Conservation (phyloP, 768 basidiomycete genomes). For the Coprinellus micaceus region DNA sequence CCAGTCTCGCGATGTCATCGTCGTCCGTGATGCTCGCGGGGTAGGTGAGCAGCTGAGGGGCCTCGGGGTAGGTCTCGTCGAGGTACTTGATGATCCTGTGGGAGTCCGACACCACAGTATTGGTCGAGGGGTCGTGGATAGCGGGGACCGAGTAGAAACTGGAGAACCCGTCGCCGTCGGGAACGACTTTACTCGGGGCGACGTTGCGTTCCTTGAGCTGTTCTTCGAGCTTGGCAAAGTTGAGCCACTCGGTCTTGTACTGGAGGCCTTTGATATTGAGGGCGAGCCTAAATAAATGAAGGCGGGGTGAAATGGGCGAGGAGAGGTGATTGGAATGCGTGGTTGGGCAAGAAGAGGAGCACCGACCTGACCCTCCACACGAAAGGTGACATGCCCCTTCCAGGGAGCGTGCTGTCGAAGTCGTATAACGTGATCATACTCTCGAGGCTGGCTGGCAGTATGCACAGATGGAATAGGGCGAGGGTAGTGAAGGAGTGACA, state of each 20-base stretch:
- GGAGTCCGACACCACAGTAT: constrained; percentile 6
- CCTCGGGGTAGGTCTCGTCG: constrained; percentile 9
- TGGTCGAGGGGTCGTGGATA: constrained; percentile 4
- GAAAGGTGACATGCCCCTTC: constrained; percentile 33
- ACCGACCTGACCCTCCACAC: constrained; percentile 31
- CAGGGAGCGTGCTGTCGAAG: constrained; percentile 26
- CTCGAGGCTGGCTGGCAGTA: no score
- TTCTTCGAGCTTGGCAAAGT: constrained; percentile 6
- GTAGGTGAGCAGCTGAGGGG: neutral
- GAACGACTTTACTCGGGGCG: neutral
- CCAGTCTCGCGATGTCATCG: neutral
- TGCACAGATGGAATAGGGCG: no score
- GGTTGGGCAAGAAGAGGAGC: no score
- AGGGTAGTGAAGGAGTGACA: no score
- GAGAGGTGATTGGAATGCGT: neutral
- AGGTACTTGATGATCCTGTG: constrained; percentile 8
- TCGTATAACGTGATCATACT: constrained; percentile 39
- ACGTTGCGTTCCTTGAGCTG: constrained; percentile 1
- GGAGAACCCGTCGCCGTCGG: neutral
- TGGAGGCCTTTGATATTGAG: constrained; percentile 8
- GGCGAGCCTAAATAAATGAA: constrained; percentile 17
- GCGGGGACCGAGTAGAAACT: constrained; percentile 5
- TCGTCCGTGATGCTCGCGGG: neutral
- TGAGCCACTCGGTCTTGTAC: constrained; percentile 1
- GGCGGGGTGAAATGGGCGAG: neutral